Evolutionary conservation across 2,329 filamentous ascomycete species (phyloP), one percentile per base, ranked within the genome.

Genomic region (Nigrospora sphaerica): DNA sequence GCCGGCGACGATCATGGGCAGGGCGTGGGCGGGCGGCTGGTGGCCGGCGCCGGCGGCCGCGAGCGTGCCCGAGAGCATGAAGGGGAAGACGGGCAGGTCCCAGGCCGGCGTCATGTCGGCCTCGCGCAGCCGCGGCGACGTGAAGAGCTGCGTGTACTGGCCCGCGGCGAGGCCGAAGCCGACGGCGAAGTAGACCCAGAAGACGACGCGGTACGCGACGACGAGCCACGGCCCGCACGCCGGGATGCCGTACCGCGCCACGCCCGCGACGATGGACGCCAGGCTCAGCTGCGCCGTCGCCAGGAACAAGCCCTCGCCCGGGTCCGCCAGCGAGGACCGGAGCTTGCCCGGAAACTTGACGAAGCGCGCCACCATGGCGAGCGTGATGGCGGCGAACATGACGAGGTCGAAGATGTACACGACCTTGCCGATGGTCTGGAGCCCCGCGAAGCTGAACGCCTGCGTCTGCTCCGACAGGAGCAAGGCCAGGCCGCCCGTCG

Each of bases 401-500:
- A 74, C 52, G 5, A 78, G 61, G 54, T 76, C 75, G 50, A 77
- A 54, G 34, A 77, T 60, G 57, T 71, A 78, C 51, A 78, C 65
- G 47, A 72, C 53, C 28, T 73, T 71, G 17, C 75, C 76, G 46
- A 79, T 73, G 9, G 64, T 69, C 47, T 69, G 62, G 14, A 80
- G 67, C 17, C 75, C 75, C 0, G 56, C 54, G 52, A 78, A 80
- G n/a, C 44, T 48, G 45, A 55, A 58, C 12, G 57, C 57, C 39
- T 62, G 69, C 0, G 70, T 72, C 38, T 69, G 62, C 32, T 67
- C 58, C 4, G 65, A 57, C 28, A 74, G 63, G 12, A 74, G 58
- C 2, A 71, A 63, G 13, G 68, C 61, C 14, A 75, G 58, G 39
- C 70, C 72, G 17, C 72, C 71, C 1, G 71, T 74, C 16, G 64